A percentile compares a stretch with the other conserved stretches of the same genome.
Conservation (phyloP, 108 stramenopile genomes). For the Cyclotella cryptica region DNA sequence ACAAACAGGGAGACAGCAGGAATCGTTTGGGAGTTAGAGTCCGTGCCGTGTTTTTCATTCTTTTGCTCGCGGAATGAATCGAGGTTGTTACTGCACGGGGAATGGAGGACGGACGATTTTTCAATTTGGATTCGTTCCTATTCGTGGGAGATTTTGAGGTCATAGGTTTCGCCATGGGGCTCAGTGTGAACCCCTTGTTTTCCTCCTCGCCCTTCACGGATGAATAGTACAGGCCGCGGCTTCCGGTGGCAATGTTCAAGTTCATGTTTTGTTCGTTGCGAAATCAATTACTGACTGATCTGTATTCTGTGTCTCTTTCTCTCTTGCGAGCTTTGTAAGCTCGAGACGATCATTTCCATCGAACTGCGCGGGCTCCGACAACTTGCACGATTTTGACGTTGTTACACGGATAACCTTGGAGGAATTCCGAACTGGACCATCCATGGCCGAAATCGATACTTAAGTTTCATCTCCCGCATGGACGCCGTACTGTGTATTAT, state of each 20-base stretch:
- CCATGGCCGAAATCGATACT: constrained; percentile 2
- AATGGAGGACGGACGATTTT: not conserved
- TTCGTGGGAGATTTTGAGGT: not conserved
- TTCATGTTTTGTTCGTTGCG: not conserved
- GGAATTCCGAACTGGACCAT: too few species aligned
- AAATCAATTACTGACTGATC: not conserved
- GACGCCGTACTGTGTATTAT: not conserved
- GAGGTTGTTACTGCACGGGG: not conserved
- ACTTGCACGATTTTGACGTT: too few species aligned
- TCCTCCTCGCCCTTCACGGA: not conserved
- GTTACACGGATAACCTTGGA: too few species aligned
- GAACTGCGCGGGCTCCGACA: too few species aligned
- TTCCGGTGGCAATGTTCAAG: not conserved
- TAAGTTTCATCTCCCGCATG: not conserved
- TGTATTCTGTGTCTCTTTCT: not conserved
- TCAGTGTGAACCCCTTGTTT: not conserved
- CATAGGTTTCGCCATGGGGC: not conserved
- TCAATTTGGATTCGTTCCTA: not conserved
- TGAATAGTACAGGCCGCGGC: not conserved
- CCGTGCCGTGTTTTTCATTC: not conserved
- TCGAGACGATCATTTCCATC: too few species aligned
- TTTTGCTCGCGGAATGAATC: not conserved
- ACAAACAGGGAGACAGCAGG: constrained; percentile 7
- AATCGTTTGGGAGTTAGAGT: not conserved
- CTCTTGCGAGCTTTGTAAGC: too few species aligned